Evolutionary conservation across 257 asterid genomes (phyloP).

Genomic region (Solanum dulcamara): DNA sequence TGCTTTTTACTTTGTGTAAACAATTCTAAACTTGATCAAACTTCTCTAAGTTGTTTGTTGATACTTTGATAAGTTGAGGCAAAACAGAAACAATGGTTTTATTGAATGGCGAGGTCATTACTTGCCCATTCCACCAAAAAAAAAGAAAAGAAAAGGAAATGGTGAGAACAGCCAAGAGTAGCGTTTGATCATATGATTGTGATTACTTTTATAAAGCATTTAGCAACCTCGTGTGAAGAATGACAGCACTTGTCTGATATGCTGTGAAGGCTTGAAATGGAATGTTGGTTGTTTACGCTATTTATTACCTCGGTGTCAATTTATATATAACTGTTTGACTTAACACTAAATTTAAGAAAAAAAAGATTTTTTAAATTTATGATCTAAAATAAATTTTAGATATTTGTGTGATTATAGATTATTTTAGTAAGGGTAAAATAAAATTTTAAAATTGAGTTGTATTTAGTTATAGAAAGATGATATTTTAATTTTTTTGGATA

Average conservation of each 20-base stretch:
- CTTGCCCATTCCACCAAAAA: background rate
- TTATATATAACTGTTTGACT: background rate
- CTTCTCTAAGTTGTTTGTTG: background rate
- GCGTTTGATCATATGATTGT: background rate
- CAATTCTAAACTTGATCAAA: background rate
- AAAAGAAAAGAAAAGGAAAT: background rate
- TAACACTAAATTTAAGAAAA: background rate
- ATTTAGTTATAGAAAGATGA: background rate
- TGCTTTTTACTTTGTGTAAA: slow-evolving; percentile 6
- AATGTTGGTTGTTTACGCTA: background rate
- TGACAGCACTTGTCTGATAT: background rate
- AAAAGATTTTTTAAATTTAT: background rate
- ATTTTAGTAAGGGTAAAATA: background rate
- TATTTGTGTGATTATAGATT: background rate
- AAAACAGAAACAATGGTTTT: background rate
- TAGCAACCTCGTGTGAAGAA: background rate
- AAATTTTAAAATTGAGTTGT: background rate
- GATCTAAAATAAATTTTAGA: background rate
- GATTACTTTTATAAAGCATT: background rate
- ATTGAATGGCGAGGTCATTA: background rate
- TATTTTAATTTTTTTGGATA: background rate
- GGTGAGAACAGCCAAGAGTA: background rate
- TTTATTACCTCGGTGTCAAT: background rate
- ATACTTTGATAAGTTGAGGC: background rate
- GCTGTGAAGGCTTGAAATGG: background rate